These are phyloP conservation scores for Samsoniella hepiali DNA, from an alignment of 2,329 filamentous ascomycete species.

Conservation along the genomic window DNA sequence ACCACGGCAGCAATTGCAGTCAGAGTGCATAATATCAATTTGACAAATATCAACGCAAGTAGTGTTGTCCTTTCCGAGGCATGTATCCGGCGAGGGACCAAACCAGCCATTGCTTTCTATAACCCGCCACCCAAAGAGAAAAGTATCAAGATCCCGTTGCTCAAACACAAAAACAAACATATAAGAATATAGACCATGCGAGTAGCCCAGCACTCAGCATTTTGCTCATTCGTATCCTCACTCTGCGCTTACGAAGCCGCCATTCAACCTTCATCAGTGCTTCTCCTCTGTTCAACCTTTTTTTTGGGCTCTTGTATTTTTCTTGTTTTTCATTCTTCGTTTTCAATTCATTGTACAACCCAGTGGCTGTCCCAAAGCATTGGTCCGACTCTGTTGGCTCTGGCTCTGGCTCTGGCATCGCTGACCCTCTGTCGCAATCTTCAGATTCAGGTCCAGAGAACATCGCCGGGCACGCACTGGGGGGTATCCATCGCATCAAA, in stretches of 20 bases:
- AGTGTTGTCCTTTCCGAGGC: conserved; percentile 17
- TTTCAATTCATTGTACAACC: conserved; percentile 9
- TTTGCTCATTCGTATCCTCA: neutral
- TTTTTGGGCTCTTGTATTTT: neutral
- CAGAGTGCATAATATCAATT: conserved; percentile 10
- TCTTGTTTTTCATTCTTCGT: neutral
- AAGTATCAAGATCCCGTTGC: conserved; percentile 13
- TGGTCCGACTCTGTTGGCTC: neutral
- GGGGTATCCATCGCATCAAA: conserved; percentile 45
- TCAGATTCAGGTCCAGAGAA: neutral
- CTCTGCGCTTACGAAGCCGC: conserved; percentile 6
- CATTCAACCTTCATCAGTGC: neutral
- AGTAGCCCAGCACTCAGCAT: conserved; percentile 11
- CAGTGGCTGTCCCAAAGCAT: neutral
- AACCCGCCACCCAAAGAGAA: conserved; percentile 20
- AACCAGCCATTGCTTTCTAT: conserved; percentile 21
- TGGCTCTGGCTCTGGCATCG: neutral
- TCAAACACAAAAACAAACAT: conserved; percentile 16
- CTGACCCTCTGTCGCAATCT: neutral
- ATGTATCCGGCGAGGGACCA: conserved; percentile 19
- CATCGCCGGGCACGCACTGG: conserved; percentile 25
- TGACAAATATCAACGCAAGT: conserved; percentile 10
- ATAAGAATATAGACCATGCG: conserved; percentile 5
- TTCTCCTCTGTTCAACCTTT: neutral
- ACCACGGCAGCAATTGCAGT: neutral